These are phyloP conservation scores for Scorias spongiosa DNA, from an alignment of 2,329 filamentous ascomycete species.

Conservation along the genomic window DNA sequence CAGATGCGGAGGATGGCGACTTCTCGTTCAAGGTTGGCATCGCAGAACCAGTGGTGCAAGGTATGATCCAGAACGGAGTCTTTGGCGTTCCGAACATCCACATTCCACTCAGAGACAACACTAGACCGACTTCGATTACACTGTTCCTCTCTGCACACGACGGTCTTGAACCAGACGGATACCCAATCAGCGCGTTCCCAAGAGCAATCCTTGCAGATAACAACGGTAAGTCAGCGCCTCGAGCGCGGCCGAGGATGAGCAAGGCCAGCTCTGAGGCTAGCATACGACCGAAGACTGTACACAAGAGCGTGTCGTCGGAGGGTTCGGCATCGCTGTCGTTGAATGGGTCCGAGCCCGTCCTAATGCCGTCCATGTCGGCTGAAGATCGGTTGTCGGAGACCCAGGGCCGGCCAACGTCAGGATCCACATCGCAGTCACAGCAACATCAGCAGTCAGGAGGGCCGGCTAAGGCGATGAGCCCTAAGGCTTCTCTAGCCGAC, in stretches of 20 bases:
- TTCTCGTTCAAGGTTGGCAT: conserved; percentile 12
- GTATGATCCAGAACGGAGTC: conserved; percentile 16
- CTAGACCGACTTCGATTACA: conserved; percentile 17
- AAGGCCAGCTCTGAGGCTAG: not conserved
- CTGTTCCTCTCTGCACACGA: conserved; percentile 19
- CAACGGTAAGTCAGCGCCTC: not conserved
- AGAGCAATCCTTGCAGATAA: conserved; percentile 17
- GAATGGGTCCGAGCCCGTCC: not conserved
- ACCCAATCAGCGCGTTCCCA: conserved; percentile 23
- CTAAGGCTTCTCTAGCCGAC: conserved; percentile 16
- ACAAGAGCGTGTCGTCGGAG: not conserved
- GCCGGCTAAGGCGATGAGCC: not conserved
- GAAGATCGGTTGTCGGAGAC: not conserved
- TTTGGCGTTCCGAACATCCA: conserved; percentile 18
- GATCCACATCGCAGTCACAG: not conserved
- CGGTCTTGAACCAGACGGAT: conserved; percentile 17
- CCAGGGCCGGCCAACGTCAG: not conserved
- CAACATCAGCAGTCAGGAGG: not conserved
- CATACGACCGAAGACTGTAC: not conserved
- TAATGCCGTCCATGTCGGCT: not conserved
- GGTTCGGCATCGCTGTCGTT: not conserved
- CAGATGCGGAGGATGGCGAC: conserved; percentile 9
- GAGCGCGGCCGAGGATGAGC: not conserved
- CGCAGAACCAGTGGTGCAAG: conserved; percentile 10
- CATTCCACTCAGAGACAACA: conserved; percentile 18